phyloP scores from a whole-genome alignment of 306 rosid species.

The Castanopsis chinensis region DNA sequence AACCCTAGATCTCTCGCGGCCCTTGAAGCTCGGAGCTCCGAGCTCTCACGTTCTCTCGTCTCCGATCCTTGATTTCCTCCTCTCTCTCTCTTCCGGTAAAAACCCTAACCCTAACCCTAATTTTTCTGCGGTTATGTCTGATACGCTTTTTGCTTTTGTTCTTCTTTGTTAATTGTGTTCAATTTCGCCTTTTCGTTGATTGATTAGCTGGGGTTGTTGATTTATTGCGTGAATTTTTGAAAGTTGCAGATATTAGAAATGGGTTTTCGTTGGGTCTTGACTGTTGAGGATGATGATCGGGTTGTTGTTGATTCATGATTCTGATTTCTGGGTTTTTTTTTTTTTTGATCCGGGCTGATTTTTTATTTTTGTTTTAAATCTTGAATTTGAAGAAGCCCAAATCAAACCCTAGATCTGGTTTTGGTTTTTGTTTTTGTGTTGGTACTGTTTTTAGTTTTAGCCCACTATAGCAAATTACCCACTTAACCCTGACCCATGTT shows the following conservation, averaged over 20 bases:
- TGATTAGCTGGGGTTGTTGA: neutral
- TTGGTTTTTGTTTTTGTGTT: neutral
- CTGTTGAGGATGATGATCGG: neutral
- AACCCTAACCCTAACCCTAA: slow-evolving; percentile 10
- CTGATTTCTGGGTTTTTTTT: neutral
- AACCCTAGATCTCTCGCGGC: slow-evolving; percentile 71
- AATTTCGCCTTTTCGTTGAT: neutral
- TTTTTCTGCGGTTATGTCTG: neutral
- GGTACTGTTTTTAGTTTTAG: slow-evolving; percentile 8
- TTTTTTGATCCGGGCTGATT: slow-evolving; percentile 35
- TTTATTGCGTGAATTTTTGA: too few relatives aligned
- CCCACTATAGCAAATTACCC: neutral
- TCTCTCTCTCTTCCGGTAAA: slow-evolving; percentile 27
- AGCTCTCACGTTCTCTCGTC: slow-evolving; percentile 13
- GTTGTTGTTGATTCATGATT: neutral
- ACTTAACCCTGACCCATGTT: slow-evolving; percentile 29
- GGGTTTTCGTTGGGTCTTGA: neutral
- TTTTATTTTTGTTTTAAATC: neutral
- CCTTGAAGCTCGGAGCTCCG: slow-evolving; percentile 41
- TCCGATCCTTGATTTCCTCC: slow-evolving; percentile 12
- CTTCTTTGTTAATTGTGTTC: neutral
- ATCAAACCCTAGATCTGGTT: slow-evolving; percentile 17
- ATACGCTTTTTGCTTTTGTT: neutral
- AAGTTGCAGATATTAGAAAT: neutral
- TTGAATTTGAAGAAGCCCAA: slow-evolving; percentile 18